A percentile compares a stretch with the other conserved stretches of the same genome.
Evolutionary conservation across 2,329 filamentous ascomycete species (phyloP).

Genomic region (Penicillium oxalicum): DNA sequence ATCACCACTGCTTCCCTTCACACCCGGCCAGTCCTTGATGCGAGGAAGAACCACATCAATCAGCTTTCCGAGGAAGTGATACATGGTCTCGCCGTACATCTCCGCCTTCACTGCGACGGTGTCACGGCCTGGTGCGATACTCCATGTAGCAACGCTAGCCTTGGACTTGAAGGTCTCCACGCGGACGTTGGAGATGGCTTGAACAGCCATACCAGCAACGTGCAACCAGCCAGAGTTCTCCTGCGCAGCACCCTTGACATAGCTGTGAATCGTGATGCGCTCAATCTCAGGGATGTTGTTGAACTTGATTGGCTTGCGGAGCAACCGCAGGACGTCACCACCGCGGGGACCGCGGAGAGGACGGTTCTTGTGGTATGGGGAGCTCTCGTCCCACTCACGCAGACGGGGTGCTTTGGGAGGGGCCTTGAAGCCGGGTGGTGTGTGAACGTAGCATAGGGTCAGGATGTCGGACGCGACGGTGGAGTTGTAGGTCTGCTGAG

Average conservation of each 20-base stretch:
- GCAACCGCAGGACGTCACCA: constrained; percentile 50
- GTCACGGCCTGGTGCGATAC: constrained; percentile 63
- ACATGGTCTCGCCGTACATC: constrained; percentile 71
- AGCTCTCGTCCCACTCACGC: constrained; percentile 80
- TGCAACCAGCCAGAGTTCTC: constrained; percentile 70
- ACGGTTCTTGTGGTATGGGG: constrained; percentile 90
- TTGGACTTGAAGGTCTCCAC: constrained; percentile 64
- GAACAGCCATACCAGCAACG: constrained; percentile 74
- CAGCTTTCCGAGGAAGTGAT: constrained; percentile 85
- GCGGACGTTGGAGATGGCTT: constrained; percentile 75
- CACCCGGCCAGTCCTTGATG: constrained; percentile 92
- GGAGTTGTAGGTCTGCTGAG: constrained; percentile 83
- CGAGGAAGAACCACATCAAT: constrained; percentile 85
- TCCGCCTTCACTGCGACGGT: constrained; percentile 68
- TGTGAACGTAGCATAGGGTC: constrained; percentile 81
- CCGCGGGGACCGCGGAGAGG: constrained; percentile 79
- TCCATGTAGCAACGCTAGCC: constrained; percentile 68
- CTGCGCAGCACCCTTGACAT: constrained; percentile 61
- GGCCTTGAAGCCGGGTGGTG: constrained; percentile 65
- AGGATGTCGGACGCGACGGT: constrained; percentile 84
- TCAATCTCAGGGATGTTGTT: constrained; percentile 77
- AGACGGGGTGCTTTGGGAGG: constrained; percentile 59
- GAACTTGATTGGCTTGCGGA: constrained; percentile 61
- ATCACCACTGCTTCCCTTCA: constrained; percentile 73
- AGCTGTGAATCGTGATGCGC: constrained; percentile 73